phyloP scores from a whole-genome alignment of 495 filamentous ascomycete species.

The Penicillium silybi region DNA sequence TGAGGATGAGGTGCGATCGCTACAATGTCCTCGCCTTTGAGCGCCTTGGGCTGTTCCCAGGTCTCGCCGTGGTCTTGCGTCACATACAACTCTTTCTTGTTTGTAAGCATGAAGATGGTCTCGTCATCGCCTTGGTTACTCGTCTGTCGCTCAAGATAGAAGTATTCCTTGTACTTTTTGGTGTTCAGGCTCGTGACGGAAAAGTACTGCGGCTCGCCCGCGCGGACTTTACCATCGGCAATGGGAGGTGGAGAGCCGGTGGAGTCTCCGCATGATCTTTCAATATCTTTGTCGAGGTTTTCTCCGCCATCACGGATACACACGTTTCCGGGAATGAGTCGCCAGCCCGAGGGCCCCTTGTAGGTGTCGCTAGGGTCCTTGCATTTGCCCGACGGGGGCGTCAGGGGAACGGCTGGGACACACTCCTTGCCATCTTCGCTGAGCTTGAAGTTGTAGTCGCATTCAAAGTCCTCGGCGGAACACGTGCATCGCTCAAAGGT shows the following conservation, averaged over 20 bases:
- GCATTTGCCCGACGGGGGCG: constrained; percentile 59
- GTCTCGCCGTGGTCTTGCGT: constrained; percentile 81
- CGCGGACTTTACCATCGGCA: constrained; percentile 59
- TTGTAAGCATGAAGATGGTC: constrained; percentile 77
- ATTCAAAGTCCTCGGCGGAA: constrained; percentile 81
- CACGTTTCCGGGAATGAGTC: constrained; percentile 85
- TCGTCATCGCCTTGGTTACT: constrained; percentile 64
- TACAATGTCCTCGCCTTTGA: constrained; percentile 58
- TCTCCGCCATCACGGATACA: constrained; percentile 60
- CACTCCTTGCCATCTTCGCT: constrained; percentile 64
- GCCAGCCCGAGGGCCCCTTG: constrained; percentile 81
- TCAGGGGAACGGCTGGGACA: constrained; percentile 49
- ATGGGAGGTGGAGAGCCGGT: constrained; percentile 33
- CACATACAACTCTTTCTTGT: constrained; percentile 59
- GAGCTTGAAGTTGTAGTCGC: constrained; percentile 80
- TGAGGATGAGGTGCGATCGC: constrained; percentile 71
- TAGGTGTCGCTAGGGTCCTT: constrained; percentile 63
- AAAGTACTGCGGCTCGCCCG: constrained; percentile 51
- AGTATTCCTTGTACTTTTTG: constrained; percentile 49
- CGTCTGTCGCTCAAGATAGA: constrained; percentile 79
- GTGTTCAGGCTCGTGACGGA: constrained; percentile 30
- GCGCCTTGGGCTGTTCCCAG: constrained; percentile 58
- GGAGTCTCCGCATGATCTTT: constrained; percentile 49
- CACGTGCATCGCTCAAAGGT: constrained; percentile 72
- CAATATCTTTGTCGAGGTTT: constrained; percentile 41